phyloP scores from a whole-genome alignment of 306 rosid genomes.

The Inga laurina region DNA sequence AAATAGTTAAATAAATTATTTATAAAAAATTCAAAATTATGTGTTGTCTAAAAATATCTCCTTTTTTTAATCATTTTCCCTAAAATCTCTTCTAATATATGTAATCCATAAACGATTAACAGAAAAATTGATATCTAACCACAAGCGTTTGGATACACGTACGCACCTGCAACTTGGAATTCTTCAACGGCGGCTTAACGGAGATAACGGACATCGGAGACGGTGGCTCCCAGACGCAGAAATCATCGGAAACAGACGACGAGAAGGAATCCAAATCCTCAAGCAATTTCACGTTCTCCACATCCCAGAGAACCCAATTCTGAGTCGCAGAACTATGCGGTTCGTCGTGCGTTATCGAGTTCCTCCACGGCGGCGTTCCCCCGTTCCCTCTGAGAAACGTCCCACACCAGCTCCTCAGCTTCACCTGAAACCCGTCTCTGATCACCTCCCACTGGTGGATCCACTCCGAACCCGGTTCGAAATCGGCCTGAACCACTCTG shows the following conservation, averaged over 20 bases:
- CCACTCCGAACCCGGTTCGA: slow-evolving; percentile 26
- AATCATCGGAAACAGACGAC: slow-evolving; percentile 55
- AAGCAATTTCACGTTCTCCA: slow-evolving; percentile 38
- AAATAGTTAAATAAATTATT: too few species aligned
- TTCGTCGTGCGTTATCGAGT: slow-evolving; percentile 67
- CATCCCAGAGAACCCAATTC: slow-evolving; percentile 78
- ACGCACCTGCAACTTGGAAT: slow-evolving; percentile 23
- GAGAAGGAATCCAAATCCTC: slow-evolving; percentile 36
- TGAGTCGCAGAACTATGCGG: slow-evolving; percentile 46
- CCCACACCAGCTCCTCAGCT: slow-evolving; percentile 67
- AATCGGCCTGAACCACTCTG: slow-evolving; percentile 41
- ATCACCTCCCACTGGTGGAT: slow-evolving; percentile 75
- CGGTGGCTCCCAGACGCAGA: slow-evolving; percentile 30
- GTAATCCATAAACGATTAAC: too few species aligned
- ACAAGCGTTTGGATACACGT: not conserved
- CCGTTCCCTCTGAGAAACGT: slow-evolving; percentile 79
- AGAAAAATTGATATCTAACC: too few species aligned
- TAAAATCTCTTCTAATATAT: too few species aligned
- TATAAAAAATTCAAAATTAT: too few species aligned
- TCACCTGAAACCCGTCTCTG: slow-evolving; percentile 75
- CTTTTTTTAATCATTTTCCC: too few species aligned
- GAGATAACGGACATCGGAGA: slow-evolving; percentile 53
- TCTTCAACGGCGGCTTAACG: not conserved
- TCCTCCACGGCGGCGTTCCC: slow-evolving; percentile 87
- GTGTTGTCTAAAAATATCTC: too few species aligned